These are phyloP conservation scores for Oropetium thomaeum DNA, from an alignment of 176 grass and related monocot species.

Conservation along the genomic window DNA sequence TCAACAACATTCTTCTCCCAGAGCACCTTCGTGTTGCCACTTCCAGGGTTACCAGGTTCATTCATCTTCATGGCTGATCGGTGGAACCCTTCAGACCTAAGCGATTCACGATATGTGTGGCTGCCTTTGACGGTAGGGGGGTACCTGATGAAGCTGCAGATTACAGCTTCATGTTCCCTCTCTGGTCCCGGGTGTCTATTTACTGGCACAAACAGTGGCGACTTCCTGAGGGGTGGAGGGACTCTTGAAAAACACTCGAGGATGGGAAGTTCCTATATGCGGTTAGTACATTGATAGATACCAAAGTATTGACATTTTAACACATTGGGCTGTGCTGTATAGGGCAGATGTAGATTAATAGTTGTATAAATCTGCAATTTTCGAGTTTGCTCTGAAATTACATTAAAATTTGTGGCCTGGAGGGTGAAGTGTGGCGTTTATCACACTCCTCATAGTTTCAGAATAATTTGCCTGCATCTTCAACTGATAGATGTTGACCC, in stretches of 20 bases:
- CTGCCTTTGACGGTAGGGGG: conserved; percentile 78
- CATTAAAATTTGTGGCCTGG: neutral
- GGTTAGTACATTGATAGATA: conserved; percentile 36
- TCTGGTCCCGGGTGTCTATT: conserved; percentile 91
- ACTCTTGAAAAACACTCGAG: conserved; percentile 36
- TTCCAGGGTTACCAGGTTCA: conserved; percentile 62
- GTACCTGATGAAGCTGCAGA: conserved; percentile 83
- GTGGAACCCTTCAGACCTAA: conserved; percentile 84
- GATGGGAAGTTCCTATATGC: conserved; percentile 36
- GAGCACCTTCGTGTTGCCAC: conserved; percentile 80
- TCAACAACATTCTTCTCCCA: conserved; percentile 91
- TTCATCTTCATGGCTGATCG: conserved; percentile 99
- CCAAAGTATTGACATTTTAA: conserved; percentile 33
- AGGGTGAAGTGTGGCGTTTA: conserved; percentile 16
- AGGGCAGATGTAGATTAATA: conserved; percentile 49
- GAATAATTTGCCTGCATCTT: conserved; percentile 27
- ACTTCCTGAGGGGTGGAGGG: conserved; percentile 67
- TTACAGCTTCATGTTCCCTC: conserved; percentile 94
- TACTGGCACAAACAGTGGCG: conserved; percentile 88
- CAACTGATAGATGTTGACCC: neutral
- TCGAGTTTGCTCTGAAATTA: conserved; percentile 20
- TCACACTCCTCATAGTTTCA: conserved; percentile 19
- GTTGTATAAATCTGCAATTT: conserved; percentile 54
- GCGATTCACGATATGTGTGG: conserved; percentile 85
- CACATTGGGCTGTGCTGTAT: conserved; percentile 37